Evolutionary conservation across 805 yeast genomes (phyloP), one percentile per base, ranked within the genome.

Genomic region (Ogataea populi-albae): DNA sequence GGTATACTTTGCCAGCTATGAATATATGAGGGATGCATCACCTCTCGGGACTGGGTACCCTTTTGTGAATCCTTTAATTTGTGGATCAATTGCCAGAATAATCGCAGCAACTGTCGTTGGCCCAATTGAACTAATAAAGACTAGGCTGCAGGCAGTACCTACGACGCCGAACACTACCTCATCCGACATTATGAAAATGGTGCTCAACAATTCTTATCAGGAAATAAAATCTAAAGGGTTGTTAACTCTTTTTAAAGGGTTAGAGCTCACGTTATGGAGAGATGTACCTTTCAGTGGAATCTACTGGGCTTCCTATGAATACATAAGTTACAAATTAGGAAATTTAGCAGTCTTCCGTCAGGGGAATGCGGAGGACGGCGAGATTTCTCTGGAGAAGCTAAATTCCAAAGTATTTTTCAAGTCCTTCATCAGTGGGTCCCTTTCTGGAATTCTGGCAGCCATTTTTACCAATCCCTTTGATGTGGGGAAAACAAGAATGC

Each of bases 241-340:
- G 3, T 58, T 63, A 2, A 72, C 87, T 0, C 58, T 93, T 14
- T 93, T 88, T 69, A 80, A 81, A 37, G 98, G 98, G 0, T 65
- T 93, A 16, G 79, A 83, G 26, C 71, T 93, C 25, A 93, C 98
- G 0, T 68, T 93, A 11, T 91, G 96, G 96, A 72, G 98, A 61
- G 98, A 93, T 58, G 98, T 91, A 0, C 98, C 98, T 1, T 93
- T 93, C 57, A 82, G 94, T 43, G 97, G 95, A 1, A 79, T 91
- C 2, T 93, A 93, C 61, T 93, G 98, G 98, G 76, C 86, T 8
- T 73, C 82, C 4, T 87, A 89, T 50, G 98, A 89, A 52, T 69
- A 57, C 41, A 55, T 67, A 24, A 45, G 62, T 4, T 47, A 43
- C 16, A 42, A 35, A 27, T 26, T 68, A 49, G 53, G 67, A 41